Evolutionary conservation across 768 basidiomycete genomes (phyloP).

Genomic region (Lactarius akahatsu): DNA sequence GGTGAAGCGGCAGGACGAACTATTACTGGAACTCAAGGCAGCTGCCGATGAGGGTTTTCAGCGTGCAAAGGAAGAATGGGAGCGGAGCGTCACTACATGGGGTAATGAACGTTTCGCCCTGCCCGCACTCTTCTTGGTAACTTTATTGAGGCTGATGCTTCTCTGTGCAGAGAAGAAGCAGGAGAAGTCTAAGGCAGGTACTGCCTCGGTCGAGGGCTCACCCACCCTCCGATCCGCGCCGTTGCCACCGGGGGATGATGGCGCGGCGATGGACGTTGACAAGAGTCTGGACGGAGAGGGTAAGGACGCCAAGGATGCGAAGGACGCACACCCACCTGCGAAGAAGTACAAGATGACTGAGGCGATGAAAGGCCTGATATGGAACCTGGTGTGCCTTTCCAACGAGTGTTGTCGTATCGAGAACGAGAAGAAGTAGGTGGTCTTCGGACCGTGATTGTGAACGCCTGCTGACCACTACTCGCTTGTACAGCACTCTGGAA

Average conservation of each 20-base stretch:
- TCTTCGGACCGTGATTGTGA: background rate
- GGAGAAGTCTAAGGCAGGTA: constrained; percentile 37
- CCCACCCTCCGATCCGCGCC: constrained; percentile 34
- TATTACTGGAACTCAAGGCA: constrained; percentile 59
- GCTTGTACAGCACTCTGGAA: constrained; percentile 48
- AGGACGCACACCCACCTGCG: constrained; percentile 59
- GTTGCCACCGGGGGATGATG: constrained; percentile 32
- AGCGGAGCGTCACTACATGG: constrained; percentile 67
- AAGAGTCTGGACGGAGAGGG: constrained; percentile 36
- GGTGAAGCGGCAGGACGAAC: constrained; percentile 62
- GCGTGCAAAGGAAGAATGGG: constrained; percentile 75
- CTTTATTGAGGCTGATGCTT: background rate
- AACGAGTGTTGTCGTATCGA: constrained; percentile 76
- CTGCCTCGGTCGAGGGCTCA: constrained; percentile 32
- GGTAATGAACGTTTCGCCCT: constrained; percentile 39
- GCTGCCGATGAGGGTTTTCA: constrained; percentile 65
- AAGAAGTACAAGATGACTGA: constrained; percentile 82
- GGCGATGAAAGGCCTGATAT: constrained; percentile 73
- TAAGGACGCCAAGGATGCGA: constrained; percentile 36
- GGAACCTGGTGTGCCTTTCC: constrained; percentile 77
- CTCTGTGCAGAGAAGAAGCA: constrained; percentile 46
- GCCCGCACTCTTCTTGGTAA: too few relatives aligned
- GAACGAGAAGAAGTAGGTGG: constrained; percentile 61
- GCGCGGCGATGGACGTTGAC: constrained; percentile 27
- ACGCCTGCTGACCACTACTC: background rate